These are phyloP conservation scores for Serpula lacrymans DNA, from an alignment of 768 basidiomycete species.

Conservation along the genomic window DNA sequence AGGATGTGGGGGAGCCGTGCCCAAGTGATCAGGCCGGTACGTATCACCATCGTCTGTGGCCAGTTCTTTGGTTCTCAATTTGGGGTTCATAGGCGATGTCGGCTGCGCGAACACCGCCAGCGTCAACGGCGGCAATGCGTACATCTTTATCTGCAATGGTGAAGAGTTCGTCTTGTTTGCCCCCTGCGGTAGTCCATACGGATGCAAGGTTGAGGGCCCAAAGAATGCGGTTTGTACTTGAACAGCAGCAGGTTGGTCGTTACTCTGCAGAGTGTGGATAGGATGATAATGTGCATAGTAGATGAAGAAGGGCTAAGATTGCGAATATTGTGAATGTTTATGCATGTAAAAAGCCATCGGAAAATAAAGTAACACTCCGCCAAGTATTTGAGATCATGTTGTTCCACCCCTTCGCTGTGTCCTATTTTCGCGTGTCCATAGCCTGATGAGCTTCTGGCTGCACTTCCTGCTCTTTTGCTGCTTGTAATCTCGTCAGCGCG, in stretches of 20 bases:
- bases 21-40: too few species aligned
- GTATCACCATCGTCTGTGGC: too few species aligned
- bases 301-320: neutral
- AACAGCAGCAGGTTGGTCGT: neutral
- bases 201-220: slow-evolving; percentile 3
- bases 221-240: slow-evolving; percentile 8
- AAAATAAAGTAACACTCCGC: too few species aligned
- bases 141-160: slow-evolving; percentile 14
- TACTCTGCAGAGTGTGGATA: neutral
- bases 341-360: too few species aligned
- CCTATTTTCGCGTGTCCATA: neutral
- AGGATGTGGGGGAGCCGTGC: too few species aligned
- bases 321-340: too few species aligned
- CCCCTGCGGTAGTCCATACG: slow-evolving; percentile 1
- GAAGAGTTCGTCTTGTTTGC: slow-evolving; percentile 12
- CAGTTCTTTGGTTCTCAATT: too few species aligned
- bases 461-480: slow-evolving; percentile 30
- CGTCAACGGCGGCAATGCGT: slow-evolving; percentile 11
- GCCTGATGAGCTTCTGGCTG: neutral
- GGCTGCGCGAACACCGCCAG: slow-evolving; percentile 11
- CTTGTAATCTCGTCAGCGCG: slow-evolving; percentile 63
- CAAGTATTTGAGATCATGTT: too few species aligned
- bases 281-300: neutral
- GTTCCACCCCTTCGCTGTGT: too few species aligned
- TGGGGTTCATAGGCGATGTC: slow-evolving; percentile 6